Evolutionary conservation across 805 yeast species (phyloP).

Genomic region (Tetrapisispora iriomotensis): DNA sequence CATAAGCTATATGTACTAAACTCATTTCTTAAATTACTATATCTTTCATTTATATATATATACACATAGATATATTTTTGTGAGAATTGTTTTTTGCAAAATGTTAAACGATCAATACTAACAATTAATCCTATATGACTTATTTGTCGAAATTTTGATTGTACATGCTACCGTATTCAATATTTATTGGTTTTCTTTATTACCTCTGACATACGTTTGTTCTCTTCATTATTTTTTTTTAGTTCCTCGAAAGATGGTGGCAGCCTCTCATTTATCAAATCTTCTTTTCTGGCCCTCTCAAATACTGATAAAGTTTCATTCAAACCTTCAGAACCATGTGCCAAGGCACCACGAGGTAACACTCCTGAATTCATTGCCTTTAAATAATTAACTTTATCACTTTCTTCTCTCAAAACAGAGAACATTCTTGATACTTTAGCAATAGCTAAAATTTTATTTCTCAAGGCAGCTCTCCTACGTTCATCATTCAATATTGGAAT

Average conservation of each 20-base stretch:
- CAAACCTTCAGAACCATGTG: slow-evolving; percentile 76
- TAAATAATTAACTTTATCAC: slow-evolving; percentile 74
- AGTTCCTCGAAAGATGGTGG: slow-evolving; percentile 71
- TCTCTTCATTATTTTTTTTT: slow-evolving; percentile 34
- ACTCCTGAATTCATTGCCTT: slow-evolving; percentile 65
- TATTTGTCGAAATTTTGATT: too few relatives aligned
- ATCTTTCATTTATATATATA: too few relatives aligned
- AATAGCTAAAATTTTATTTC: slow-evolving; percentile 87
- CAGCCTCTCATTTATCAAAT: slow-evolving; percentile 72
- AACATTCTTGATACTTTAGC: slow-evolving; percentile 95
- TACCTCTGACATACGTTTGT: slow-evolving; percentile 27
- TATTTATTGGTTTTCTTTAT: background rate
- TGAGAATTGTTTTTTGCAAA: too few relatives aligned
- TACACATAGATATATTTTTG: too few relatives aligned
- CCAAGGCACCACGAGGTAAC: slow-evolving; percentile 76
- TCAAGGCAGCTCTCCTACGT: slow-evolving; percentile 42
- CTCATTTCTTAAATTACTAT: too few relatives aligned
- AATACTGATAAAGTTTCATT: slow-evolving; percentile 58
- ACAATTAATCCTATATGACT: too few relatives aligned
- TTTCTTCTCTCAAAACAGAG: slow-evolving; percentile 75
- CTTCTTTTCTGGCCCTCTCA: slow-evolving; percentile 76
- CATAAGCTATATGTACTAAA: too few relatives aligned
- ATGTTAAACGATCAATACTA: too few relatives aligned
- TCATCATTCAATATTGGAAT: slow-evolving; percentile 21
- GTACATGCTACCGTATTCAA: background rate